Evolutionary conservation across 371 early-diverging fungal species (phyloP), one percentile per base, ranked within the genome.

Genomic region (Syncephalastrum sp.): DNA sequence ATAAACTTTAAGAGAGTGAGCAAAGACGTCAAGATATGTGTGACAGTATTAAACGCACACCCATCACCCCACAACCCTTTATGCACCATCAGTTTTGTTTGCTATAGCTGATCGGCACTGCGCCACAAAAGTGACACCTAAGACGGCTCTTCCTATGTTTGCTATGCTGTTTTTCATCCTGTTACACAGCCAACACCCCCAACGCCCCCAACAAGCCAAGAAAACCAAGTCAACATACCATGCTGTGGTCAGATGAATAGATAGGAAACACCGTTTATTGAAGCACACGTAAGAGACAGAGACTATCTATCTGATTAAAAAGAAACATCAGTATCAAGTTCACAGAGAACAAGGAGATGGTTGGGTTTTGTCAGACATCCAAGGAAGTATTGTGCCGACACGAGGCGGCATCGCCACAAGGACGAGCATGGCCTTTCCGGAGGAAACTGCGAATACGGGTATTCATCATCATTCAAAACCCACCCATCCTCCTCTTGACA

Each of bases 371-470:
- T 66, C 66, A 66, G 66, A 66, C 66, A 66, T 66, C 66, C 66
- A 66, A 66, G 66, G 61, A 66, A 66, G 66, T 57, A 57, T 66
- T 65, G 27, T 8, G 19, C 66, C 53, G 53, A 65, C 65, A 65
- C 29, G 46, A 27, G 59, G 46, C 59, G 46, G 50, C 33, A 42
- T 42, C 53, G 41, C n/a, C 53, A 19, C 53, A 52, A 16, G 41
- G 33, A 21, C 38, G 38, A 33, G 38, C 38, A 33, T 16, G 41
- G 23, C 44, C 43, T 59, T 56, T 68, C 45, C 55, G 57, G 69
- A 49, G 69, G 63, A 68, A 68, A 68, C 69, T 68, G 69, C 69
- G 69, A 68, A 68, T 57, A 61, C 58, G 68, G 64, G 61, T 53
- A 56, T 45, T 63, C 63, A 67, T 67, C 67, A 63, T 67, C 60